Base-by-base conservation (phyloP, 441 rosid genomes). In the Hura crepitans region DNA sequence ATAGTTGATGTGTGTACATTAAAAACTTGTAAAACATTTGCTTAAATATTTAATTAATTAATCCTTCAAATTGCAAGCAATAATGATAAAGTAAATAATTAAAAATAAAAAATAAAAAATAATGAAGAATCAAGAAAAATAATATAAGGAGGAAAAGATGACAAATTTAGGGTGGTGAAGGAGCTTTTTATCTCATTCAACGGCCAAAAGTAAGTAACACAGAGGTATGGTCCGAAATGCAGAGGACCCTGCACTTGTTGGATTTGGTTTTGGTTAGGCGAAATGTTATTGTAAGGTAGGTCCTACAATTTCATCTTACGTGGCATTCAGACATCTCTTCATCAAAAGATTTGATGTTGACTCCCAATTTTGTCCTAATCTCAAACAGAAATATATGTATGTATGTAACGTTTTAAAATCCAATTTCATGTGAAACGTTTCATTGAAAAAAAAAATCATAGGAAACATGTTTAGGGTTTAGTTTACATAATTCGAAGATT, bases 251-350 rank as follows among this genome's bases (percentile, higher is more conserved):
- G 42, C 8, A 37, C 8, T 5, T 37, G 13, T 2, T 9, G 12
- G 13, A 10, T 42, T 42, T 42, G 46, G 46, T 70, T 75, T n/a
- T 74, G 20, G 61, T 15, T 62, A 23, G 53, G 50, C 60, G 43
- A 47, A 42, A 50, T 33, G 6, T 15, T 13, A 4, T 15, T 45
- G 9, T 42, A 45, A 30, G 4, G 1, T 33, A 30, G 62, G 61
- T 20, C 72, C 68, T 14, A 42, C 23, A 10, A 18, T 3, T 0
- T 10, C 18, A 25, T 57, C 65, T 51, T 68, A 69, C 67, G 56
- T 70, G 76, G 78, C 57, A 55, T 14, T 17, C 2, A 5, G 76
- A 69, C 74, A 63, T 68, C 54, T 66, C 72, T 71, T 78, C 69
- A 23, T 23, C 8, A 46, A 62, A 57, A 43, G 56, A 70, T 42